phyloP scores from a whole-genome alignment of 768 basidiomycete genomes.

The Butyriboletus loyo region DNA sequence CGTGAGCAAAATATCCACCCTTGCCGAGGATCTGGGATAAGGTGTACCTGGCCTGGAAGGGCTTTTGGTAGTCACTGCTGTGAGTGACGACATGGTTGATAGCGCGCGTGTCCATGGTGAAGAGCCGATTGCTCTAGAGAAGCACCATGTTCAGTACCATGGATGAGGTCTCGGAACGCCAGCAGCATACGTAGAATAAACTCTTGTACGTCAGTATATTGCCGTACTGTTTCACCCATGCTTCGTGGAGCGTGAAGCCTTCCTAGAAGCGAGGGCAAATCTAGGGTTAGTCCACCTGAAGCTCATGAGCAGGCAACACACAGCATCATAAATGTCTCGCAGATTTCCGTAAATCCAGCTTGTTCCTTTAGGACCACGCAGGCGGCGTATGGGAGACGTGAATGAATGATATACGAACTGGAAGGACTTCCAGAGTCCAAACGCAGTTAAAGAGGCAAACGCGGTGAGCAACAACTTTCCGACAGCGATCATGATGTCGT shows the following conservation, averaged over 20 bases:
- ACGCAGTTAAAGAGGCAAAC: background rate
- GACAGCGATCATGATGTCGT: conserved; percentile 5
- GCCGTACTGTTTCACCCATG: conserved; percentile 16
- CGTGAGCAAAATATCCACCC: background rate
- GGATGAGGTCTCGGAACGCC: no score
- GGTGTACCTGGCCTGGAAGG: background rate
- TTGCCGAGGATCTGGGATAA: conserved; percentile 1
- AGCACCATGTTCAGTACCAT: background rate
- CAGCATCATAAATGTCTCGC: conserved; percentile 42
- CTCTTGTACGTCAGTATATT: conserved; percentile 10
- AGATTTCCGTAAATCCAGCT: conserved; percentile 51
- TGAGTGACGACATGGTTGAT: conserved; percentile 59
- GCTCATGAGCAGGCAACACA: no score
- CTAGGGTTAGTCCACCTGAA: no score
- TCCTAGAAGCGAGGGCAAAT: conserved; percentile 7
- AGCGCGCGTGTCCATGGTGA: conserved; percentile 59
- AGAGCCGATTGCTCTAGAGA: conserved; percentile 39
- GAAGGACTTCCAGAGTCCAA: conserved; percentile 10
- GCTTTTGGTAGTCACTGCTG: conserved; percentile 51
- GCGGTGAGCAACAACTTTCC: background rate
- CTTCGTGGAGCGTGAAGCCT: conserved; percentile 5
- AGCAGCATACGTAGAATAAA: conserved; percentile 6
- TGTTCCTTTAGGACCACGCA: conserved; percentile 44
- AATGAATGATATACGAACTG: conserved; percentile 30
- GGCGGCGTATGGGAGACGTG: conserved; percentile 42